phyloP scores from a whole-genome alignment of 1,284 basidiomycete species.

The Ustilago trichophora region DNA sequence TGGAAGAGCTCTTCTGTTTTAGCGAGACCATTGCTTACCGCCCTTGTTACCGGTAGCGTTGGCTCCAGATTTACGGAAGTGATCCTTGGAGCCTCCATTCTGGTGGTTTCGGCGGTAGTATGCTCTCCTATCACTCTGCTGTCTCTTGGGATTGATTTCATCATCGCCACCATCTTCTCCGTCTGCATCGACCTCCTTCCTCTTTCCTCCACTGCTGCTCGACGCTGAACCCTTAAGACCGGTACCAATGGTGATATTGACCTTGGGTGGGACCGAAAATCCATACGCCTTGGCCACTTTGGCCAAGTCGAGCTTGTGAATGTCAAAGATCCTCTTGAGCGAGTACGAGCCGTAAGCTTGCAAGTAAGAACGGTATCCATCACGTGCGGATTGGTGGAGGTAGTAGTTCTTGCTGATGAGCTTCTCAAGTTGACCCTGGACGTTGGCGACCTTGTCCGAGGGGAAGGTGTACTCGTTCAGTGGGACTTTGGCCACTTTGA shows the following conservation, averaged over 20 bases:
- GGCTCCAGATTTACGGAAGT: constrained; percentile 40
- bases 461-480: constrained; percentile 98
- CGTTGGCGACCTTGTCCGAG: constrained; percentile 87
- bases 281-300: constrained; percentile 97
- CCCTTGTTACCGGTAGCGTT: constrained; percentile 34
- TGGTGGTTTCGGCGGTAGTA: constrained; percentile 41
- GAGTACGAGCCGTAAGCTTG: constrained; percentile 99
- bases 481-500: constrained; percentile 97
- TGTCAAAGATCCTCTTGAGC: constrained; percentile 96
- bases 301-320: constrained; percentile 89
- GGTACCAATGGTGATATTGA: constrained; percentile 72
- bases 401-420: constrained; percentile 96
- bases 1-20: background rate
- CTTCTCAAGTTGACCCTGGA: constrained; percentile 94
- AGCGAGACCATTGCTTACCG: constrained; percentile 57
- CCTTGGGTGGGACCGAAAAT: constrained; percentile 90
- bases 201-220: constrained; percentile 15
- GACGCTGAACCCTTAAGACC: constrained; percentile 65
- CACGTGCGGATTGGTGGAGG: constrained; percentile 89
- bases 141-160: constrained; percentile 41
- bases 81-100: constrained; percentile 36
- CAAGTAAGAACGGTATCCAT: constrained; percentile 94
- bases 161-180: constrained; percentile 42
- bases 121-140: constrained; percentile 48
- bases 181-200: constrained; percentile 48